These are phyloP conservation scores for Graphiopsis chlorocephala DNA, from an alignment of 2,329 filamentous ascomycete species.

Conservation along the genomic window DNA sequence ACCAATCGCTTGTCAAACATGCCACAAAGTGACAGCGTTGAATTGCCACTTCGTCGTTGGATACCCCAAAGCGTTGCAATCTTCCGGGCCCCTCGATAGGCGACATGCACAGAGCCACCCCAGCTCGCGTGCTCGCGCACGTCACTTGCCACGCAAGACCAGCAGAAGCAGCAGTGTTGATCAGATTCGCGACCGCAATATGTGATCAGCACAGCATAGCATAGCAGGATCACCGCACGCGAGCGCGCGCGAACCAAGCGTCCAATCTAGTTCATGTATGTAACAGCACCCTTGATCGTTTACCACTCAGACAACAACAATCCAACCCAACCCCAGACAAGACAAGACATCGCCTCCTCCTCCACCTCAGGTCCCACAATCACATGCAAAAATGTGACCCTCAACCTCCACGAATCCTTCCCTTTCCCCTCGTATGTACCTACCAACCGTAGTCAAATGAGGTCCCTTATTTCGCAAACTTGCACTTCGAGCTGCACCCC, in stretches of 20 bases:
- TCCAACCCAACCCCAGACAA: background rate
- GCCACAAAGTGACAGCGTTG: background rate
- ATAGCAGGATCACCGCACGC: background rate
- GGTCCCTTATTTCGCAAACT: background rate
- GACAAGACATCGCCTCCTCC: background rate
- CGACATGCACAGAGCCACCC: background rate
- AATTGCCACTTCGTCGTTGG: background rate
- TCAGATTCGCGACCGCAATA: background rate
- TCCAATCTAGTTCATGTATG: background rate
- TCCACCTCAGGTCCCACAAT: background rate
- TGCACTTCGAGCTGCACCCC: background rate
- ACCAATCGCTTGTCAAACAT: background rate
- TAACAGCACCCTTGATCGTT: background rate
- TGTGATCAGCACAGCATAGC: background rate
- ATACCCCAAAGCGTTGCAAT: background rate
- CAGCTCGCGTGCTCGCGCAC: constrained; percentile 10
- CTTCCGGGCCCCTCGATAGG: background rate
- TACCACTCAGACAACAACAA: background rate
- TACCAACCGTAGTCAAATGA: background rate
- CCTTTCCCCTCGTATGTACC: background rate
- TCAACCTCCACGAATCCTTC: background rate
- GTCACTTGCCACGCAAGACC: background rate
- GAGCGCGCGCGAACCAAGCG: background rate
- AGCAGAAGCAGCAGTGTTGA: background rate
- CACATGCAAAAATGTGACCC: background rate